phyloP scores from a whole-genome alignment of 2,329 filamentous ascomycete genomes.

The Westerdykella sp. region DNA sequence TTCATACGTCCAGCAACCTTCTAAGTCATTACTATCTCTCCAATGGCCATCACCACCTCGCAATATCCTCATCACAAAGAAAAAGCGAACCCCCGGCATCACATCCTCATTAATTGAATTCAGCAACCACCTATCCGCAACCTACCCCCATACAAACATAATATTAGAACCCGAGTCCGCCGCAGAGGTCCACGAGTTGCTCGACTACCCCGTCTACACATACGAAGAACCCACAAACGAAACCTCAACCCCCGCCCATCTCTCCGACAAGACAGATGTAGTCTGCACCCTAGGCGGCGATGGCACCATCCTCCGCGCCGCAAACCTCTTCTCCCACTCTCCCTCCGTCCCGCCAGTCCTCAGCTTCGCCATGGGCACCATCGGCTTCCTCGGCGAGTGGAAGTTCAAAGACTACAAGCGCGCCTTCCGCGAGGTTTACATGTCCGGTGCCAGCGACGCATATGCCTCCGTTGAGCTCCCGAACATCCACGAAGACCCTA shows the following conservation, averaged over 20 bases:
- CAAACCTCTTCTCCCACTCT: slow-evolving; percentile 78
- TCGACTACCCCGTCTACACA: slow-evolving; percentile 59
- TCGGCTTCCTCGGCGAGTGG: slow-evolving; percentile 95
- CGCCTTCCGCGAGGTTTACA: slow-evolving; percentile 88
- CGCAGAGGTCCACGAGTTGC: slow-evolving; percentile 58
- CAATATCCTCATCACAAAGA: slow-evolving; percentile 64
- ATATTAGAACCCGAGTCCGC: slow-evolving; percentile 78
- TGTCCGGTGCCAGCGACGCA: slow-evolving; percentile 58
- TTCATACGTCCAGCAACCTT: slow-evolving; percentile 46
- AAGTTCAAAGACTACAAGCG: slow-evolving; percentile 89
- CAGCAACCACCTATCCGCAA: slow-evolving; percentile 63
- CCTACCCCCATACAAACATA: slow-evolving; percentile 75
- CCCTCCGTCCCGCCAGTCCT: slow-evolving; percentile 80
- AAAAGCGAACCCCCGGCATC: slow-evolving; percentile 52
- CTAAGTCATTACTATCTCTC: slow-evolving; percentile 57
- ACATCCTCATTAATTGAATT: slow-evolving; percentile 54
- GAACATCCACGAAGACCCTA: slow-evolving; percentile 22
- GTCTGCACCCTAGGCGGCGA: slow-evolving; percentile 89
- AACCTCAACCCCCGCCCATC: slow-evolving; percentile 32
- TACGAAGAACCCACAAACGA: slow-evolving; percentile 22
- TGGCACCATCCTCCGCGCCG: slow-evolving; percentile 80
- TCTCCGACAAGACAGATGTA: slow-evolving; percentile 78
- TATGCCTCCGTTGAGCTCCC: slow-evolving; percentile 55
- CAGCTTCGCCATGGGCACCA: slow-evolving; percentile 92
- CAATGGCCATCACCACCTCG: slow-evolving; percentile 63